phyloP scores from a whole-genome alignment of 441 rosid genomes.

The Corymbia citriodora region DNA sequence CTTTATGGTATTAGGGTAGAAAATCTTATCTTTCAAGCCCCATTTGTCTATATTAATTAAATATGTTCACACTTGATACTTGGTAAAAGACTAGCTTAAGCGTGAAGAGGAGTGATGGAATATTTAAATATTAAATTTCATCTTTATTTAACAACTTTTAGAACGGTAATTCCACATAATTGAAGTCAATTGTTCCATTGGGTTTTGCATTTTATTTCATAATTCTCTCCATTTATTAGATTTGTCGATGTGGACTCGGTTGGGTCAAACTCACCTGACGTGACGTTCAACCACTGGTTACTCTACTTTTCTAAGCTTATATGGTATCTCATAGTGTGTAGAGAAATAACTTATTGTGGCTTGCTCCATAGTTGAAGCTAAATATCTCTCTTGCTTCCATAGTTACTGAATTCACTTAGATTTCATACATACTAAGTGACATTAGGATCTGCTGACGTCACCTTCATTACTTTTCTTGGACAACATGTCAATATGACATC shows the following conservation, averaged over 20 bases:
- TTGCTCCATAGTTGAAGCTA: fast-evolving
- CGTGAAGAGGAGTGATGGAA: fast-evolving
- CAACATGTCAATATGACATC: neutral
- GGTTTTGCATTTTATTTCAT: neutral
- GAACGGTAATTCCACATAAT: too few relatives aligned
- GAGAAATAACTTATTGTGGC: neutral
- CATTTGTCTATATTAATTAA: too few relatives aligned
- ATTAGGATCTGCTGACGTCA: neutral
- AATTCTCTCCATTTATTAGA: neutral
- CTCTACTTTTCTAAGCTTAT: neutral
- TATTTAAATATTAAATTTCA: too few relatives aligned
- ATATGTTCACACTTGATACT: too few relatives aligned
- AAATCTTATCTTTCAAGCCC: neutral
- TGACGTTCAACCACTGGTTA: neutral
- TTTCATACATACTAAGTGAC: neutral
- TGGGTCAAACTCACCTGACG: neutral
- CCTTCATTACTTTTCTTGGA: neutral
- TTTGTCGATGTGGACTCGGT: neutral
- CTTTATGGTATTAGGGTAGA: neutral
- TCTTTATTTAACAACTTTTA: too few relatives aligned
- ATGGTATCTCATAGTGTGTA: too few relatives aligned
- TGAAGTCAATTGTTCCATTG: too few relatives aligned
- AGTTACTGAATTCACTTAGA: fast-evolving
- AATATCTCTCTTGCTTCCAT: fast-evolving
- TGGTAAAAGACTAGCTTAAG: neutral